Evolutionary conservation across 1,284 basidiomycete genomes (phyloP).

Genomic region (Thecaphora thlaspeos): DNA sequence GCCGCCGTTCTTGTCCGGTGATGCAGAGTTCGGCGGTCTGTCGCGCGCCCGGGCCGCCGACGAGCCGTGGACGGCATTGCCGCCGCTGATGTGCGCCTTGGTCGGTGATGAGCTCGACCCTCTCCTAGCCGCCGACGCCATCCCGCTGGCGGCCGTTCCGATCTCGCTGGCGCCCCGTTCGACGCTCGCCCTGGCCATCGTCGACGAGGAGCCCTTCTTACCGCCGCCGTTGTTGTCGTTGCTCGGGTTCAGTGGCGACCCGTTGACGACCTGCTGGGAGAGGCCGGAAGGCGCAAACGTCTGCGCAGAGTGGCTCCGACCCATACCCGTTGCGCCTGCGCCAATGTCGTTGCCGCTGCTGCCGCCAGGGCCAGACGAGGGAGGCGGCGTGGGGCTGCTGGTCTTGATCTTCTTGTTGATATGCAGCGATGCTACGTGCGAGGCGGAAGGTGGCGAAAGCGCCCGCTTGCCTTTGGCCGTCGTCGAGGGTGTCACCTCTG

Average conservation of each 20-base stretch:
- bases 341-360: slow-evolving; percentile 2
- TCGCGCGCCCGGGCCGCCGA: not conserved
- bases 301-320: slow-evolving; percentile 18
- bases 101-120: too few species aligned
- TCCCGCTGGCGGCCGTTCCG: not conserved
- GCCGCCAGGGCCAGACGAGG: not conserved
- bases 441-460: slow-evolving; percentile 20
- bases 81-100: too few species aligned
- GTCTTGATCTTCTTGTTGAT: slow-evolving; percentile 39
- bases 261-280: slow-evolving; percentile 20
- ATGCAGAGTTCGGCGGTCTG: not conserved
- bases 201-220: not conserved
- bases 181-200: not conserved
- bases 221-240: not conserved
- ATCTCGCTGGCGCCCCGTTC: not conserved
- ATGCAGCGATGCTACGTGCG: slow-evolving; percentile 14
- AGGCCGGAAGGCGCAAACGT: slow-evolving; percentile 30
- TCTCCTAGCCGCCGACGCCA: not conserved
- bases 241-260: slow-evolving; percentile 32
- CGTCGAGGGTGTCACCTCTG: too few species aligned
- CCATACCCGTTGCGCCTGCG: slow-evolving; percentile 8
- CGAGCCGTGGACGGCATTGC: too few species aligned
- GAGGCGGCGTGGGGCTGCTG: slow-evolving; percentile 29
- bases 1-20: not conserved
- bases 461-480: slow-evolving; percentile 16